Conservation (phyloP, 495 filamentous ascomycete genomes). For the Aspergillus ostianus region DNA sequence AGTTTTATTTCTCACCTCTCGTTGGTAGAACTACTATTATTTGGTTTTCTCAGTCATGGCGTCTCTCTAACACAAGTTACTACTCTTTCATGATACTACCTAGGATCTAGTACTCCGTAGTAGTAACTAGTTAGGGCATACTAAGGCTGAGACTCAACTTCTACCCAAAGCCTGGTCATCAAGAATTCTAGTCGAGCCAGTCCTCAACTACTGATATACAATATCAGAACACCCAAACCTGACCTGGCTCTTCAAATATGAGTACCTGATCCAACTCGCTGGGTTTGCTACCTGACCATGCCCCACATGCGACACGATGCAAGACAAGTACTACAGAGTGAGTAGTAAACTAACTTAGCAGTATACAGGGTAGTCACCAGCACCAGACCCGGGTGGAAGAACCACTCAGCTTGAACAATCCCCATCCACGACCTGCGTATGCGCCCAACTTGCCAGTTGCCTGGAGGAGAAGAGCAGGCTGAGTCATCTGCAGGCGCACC, state of each 20-base stretch:
- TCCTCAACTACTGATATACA: not conserved
- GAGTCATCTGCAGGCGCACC: not conserved
- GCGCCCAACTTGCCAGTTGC: not conserved
- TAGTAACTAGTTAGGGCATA: not conserved
- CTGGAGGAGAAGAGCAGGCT: not conserved
- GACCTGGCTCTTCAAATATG: not conserved
- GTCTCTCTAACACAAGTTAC: no score
- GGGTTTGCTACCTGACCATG: not conserved
- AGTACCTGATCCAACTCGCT: not conserved
- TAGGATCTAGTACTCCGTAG: no score
- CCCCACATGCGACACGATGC: not conserved
- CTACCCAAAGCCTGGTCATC: not conserved
- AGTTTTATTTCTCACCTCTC: no score
- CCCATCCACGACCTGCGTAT: not conserved
- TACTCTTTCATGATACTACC: no score
- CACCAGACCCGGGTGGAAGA: not conserved
- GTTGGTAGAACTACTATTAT: no score
- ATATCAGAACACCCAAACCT: not conserved
- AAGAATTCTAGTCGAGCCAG: not conserved
- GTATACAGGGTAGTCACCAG: no score
- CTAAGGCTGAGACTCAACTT: no score
- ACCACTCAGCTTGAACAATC: not conserved
- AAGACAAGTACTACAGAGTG: not conserved
- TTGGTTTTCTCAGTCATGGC: no score
- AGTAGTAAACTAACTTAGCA: no score